Evolutionary conservation across 352 stramenopile species (phyloP), one percentile per base, ranked within the genome.

Genomic region (Achlya hypogyna): DNA sequence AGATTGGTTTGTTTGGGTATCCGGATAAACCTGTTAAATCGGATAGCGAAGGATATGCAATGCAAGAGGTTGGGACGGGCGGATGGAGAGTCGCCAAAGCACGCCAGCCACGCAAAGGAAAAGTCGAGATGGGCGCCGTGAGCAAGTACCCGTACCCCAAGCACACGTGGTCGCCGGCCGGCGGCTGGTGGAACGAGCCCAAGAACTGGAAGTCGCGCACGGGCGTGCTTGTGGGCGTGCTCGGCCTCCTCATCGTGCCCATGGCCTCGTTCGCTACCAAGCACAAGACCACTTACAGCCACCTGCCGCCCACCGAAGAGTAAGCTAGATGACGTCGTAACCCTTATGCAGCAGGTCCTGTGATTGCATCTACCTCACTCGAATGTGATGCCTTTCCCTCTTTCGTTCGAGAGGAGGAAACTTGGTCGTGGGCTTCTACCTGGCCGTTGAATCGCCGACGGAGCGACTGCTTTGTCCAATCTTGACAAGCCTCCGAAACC

Each of bases 131-230:
- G 84, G 83, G 85, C 71, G 85, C 81, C 65, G 78, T 84, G 35
- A 78, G 82, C 73, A 84, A 90, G 74, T 93, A 86, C 78, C 85
- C 83, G 71, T 91, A 90, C 72, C 85, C 85, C 51, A 91, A 91
- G 81, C 82, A 87, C 78, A 90, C 81, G 74, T 93, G 85, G 85
- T 92, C 85, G 64, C 85, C 85, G 5, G 81, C 85, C 38, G 85
- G 85, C 62, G 85, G 85, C 75, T 93, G 85, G 85, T 93, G 85
- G 85, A 76, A 80, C 60, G 79, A 91, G 76, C 88, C 80, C 69
- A 84, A 86, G 74, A 84, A 92, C 72, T 91, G 85, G 83, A 82
- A 86, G 72, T 78, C 76, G 66, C 89, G 89, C 69, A 89, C 82
- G 9, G 83, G 78, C 58, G 45, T 91, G 47, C 80, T 76, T 27